Evolutionary conservation across 2,329 filamentous ascomycete species (phyloP).

Genomic region (Claviceps humidiphila): DNA sequence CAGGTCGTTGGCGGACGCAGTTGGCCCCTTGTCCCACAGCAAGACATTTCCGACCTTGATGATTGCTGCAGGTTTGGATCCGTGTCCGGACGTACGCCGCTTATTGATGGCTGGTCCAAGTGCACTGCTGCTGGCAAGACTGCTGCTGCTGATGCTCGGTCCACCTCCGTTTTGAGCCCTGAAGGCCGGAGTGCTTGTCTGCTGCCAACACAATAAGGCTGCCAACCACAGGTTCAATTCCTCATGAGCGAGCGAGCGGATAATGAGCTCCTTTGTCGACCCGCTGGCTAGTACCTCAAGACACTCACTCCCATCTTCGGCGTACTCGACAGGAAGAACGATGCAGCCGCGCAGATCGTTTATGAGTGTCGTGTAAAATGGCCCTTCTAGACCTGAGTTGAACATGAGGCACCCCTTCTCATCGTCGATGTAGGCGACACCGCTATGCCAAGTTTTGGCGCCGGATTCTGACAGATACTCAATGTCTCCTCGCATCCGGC

Average conservation of each 20-base stretch:
- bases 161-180: constrained; percentile 34
- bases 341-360: constrained; percentile 62
- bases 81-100: constrained; percentile 22
- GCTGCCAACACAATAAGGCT: constrained; percentile 70
- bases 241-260: constrained; percentile 49
- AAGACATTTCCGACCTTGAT: constrained; percentile 92
- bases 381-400: constrained; percentile 53
- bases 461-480: constrained; percentile 51
- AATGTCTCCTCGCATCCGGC: constrained; percentile 66
- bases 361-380: constrained; percentile 54
- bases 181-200: constrained; percentile 47
- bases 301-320: constrained; percentile 31
- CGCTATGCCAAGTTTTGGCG: constrained; percentile 50
- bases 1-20: constrained; percentile 40
- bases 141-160: constrained; percentile 13
- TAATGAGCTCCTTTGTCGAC: constrained; percentile 44
- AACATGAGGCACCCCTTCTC: constrained; percentile 63
- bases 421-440: constrained; percentile 68
- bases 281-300: constrained; percentile 40
- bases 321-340: constrained; percentile 42
- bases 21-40: constrained; percentile 71
- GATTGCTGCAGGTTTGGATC: constrained; percentile 44
- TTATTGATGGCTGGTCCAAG: constrained; percentile 29
- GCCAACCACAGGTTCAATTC: constrained; percentile 73
- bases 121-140: constrained; percentile 17